Evolutionary conservation across 148 eudicot species (phyloP).

Genomic region (Rhododendron simsii): DNA sequence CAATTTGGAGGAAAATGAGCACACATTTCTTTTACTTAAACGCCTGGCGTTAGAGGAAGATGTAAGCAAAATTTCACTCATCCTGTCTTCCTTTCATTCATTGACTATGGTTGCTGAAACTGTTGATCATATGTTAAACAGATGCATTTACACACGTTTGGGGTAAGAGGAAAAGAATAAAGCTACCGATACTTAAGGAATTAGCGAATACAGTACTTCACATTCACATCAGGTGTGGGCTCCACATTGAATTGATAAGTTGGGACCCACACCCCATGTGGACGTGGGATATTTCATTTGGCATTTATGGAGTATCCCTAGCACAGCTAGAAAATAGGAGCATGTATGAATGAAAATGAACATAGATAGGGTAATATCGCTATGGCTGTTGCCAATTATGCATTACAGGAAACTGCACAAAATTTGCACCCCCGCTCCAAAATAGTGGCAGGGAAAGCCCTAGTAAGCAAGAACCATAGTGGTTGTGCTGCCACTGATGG

Average conservation of each 20-base stretch:
- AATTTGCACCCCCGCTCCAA: neutral
- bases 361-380: neutral
- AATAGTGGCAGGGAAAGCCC: neutral
- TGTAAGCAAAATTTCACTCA: constrained; percentile 31
- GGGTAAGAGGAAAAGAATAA: neutral
- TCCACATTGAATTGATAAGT: neutral
- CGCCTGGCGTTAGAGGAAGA: constrained; percentile 62
- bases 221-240: neutral
- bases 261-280: neutral
- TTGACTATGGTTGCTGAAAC: neutral
- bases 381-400: neutral
- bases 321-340: neutral
- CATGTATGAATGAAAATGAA: neutral
- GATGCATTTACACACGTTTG: neutral
- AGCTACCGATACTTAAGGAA: neutral
- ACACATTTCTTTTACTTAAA: constrained; percentile 53
- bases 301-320: neutral
- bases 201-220: neutral
- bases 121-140: neutral
- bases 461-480: neutral
- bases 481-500: neutral
- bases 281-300: neutral
- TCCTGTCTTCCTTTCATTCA: constrained; percentile 1
- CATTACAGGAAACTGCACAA: neutral
- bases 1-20: constrained; percentile 62